Evolutionary conservation across 2,329 filamentous ascomycete genomes (phyloP).

Genomic region (Penicillium sp.): DNA sequence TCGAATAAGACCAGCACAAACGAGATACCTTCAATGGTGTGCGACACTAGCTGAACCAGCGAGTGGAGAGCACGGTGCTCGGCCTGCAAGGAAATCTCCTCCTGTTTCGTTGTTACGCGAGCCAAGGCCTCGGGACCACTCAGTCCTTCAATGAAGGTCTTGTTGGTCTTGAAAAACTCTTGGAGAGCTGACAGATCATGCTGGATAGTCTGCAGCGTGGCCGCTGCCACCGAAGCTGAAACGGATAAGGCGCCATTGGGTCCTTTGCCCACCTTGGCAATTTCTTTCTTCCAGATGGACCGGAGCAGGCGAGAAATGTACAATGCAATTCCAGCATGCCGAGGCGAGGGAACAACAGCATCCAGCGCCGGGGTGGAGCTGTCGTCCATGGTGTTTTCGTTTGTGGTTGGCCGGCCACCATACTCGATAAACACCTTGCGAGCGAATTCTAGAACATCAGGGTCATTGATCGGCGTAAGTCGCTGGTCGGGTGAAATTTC

Average conservation of each 20-base stretch:
- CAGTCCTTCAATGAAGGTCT: conserved; percentile 85
- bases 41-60: conserved; percentile 77
- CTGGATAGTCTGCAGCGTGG: conserved; percentile 74
- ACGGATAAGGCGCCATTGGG: conserved; percentile 63
- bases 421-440: conserved; percentile 87
- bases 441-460: conserved; percentile 79
- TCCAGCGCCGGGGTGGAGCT: conserved; percentile 67
- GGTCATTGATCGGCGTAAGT: conserved; percentile 69
- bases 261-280: conserved; percentile 58
- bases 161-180: conserved; percentile 82
- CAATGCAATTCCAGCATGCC: conserved; percentile 81
- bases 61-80: conserved; percentile 91
- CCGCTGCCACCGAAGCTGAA: conserved; percentile 61
- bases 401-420: conserved; percentile 80
- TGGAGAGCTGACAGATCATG: conserved; percentile 74
- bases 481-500: conserved; percentile 72
- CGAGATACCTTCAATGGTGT: conserved; percentile 93
- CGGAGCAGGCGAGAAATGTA: conserved; percentile 87
- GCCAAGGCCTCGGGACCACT: conserved; percentile 86
- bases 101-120: conserved; percentile 74
- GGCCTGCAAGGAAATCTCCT: conserved; percentile 86
- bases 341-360: conserved; percentile 78
- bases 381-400: conserved; percentile 68
- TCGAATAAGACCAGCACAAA: conserved; percentile 95
- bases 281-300: conserved; percentile 78